Base-by-base conservation (phyloP, 352 stramenopile species). In the Pythium apleroticum region DNA sequence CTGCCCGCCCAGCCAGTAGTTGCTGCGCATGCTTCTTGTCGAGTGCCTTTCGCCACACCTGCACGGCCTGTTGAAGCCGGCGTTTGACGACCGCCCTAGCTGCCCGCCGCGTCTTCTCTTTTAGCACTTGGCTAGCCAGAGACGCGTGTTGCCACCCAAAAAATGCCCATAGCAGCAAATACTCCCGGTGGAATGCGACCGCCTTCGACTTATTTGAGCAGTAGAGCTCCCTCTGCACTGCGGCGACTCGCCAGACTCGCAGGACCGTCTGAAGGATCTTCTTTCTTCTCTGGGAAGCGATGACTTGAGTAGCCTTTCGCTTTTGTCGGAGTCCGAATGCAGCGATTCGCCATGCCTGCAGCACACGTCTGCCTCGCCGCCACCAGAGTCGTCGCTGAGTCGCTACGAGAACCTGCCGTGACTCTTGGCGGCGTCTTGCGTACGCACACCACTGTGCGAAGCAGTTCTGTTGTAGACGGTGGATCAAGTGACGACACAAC, bases 131-230 rank as follows among this genome's bases (percentile, higher is more conserved):
- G 4, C 10, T 39, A 1, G 52, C 52, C 11, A 62, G 43, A 15
- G 30, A 27, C 11, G 53, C 52, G 7, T 68, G 53, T 24, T 68
- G 61, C 61, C 61, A 68, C 4, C 52, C 61, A 22, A 52, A 68
- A 31, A 68, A 68, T 5, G 24, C 24, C 53, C 50, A 62, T 1
- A 68, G 11, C 15, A 68, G 33, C 31, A 68, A 19, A 28, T 53
- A 68, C 25, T 68, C 61, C 8, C 61, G 39, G 45, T 68, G 45
- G 11, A 68, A 68, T 14, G 27, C 57, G 11, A 55, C 39, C 7
- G 59, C 59, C 22, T 53, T 65, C 1, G 54, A 20, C 7, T 41
- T 31, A 14, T 54, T 53, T 7, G 24, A 45, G 24, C 59, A 52
- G 17, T 50, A 19, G 3, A 20, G 59, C 9, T 39, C 31, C 25